Percentiles rank a stretch among this genome's conserved stretches.
Conservation (phyloP, 2,329 filamentous ascomycete species). For the Berkeleyomyces basicola region DNA sequence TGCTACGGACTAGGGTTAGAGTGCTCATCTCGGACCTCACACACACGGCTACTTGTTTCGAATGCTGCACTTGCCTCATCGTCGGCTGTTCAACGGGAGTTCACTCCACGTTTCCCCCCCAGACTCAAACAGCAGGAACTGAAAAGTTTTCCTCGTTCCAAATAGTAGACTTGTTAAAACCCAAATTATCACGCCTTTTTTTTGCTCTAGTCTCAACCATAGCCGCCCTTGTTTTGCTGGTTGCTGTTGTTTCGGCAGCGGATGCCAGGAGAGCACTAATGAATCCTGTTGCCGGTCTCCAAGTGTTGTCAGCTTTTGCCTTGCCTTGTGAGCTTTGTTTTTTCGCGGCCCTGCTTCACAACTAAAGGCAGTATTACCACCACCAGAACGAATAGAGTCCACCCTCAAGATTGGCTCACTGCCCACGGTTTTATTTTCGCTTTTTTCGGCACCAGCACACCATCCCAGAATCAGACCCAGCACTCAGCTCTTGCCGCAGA, state of each 20-base stretch:
- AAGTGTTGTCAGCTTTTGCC: not conserved
- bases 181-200: not conserved
- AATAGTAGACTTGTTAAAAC: not conserved
- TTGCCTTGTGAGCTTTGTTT: not conserved
- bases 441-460: too few relatives aligned
- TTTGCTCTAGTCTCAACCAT: not conserved
- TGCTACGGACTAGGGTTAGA: not conserved
- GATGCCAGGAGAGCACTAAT: not conserved
- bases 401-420: too few relatives aligned
- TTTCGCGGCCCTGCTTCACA: not conserved
- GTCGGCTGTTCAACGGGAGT: not conserved
- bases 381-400: too few relatives aligned
- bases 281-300: not conserved
- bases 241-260: not conserved
- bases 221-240: not conserved
- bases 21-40: not conserved
- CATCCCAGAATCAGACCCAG: too few relatives aligned
- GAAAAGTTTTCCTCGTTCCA: not conserved
- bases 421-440: too few relatives aligned
- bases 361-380: not conserved
- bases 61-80: not conserved
- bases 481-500: too few relatives aligned
- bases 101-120: not conserved
- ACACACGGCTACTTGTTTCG: not conserved
- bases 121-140: not conserved